These are phyloP conservation scores for Kingdonia uniflora DNA, from an alignment of 164 flowering plant species.

Conservation along the genomic window DNA sequence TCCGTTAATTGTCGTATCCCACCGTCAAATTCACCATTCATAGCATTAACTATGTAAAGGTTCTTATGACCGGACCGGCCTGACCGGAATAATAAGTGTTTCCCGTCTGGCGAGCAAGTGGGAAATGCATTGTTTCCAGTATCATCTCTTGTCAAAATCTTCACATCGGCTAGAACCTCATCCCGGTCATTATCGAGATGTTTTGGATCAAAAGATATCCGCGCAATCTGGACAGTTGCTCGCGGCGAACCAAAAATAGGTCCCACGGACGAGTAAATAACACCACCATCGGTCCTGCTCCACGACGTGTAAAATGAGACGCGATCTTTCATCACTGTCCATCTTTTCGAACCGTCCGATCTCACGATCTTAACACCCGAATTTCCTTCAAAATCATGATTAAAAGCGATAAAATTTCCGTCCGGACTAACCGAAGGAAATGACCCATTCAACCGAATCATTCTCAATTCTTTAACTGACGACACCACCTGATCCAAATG, in stretches of 20 bases:
- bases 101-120: conserved; percentile 78
- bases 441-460: conserved; percentile 53
- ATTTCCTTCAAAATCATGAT: conserved; percentile 32
- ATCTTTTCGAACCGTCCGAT: conserved; percentile 63
- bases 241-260: conserved; percentile 45
- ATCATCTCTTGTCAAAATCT: conserved; percentile 49
- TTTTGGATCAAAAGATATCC: conserved; percentile 35
- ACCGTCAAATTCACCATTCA: conserved; percentile 52
- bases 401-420: conserved; percentile 47
- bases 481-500: conserved; percentile 44
- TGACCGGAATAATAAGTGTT: conserved; percentile 56
- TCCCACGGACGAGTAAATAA: conserved; percentile 66
- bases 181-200: conserved; percentile 30
- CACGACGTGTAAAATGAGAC: conserved; percentile 55
- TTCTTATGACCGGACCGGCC: conserved; percentile 81
- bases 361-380: conserved; percentile 40
- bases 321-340: conserved; percentile 42
- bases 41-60: conserved; percentile 60
- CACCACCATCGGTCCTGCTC: conserved; percentile 46
- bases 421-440: conserved; percentile 58
- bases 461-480: conserved; percentile 31
- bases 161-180: conserved; percentile 31
- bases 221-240: conserved; percentile 69
- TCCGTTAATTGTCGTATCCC: conserved; percentile 63
- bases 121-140: conserved; percentile 89